Evolutionary conservation across 139 green algal genomes (phyloP).

Genomic region (Eudorina sp.): DNA sequence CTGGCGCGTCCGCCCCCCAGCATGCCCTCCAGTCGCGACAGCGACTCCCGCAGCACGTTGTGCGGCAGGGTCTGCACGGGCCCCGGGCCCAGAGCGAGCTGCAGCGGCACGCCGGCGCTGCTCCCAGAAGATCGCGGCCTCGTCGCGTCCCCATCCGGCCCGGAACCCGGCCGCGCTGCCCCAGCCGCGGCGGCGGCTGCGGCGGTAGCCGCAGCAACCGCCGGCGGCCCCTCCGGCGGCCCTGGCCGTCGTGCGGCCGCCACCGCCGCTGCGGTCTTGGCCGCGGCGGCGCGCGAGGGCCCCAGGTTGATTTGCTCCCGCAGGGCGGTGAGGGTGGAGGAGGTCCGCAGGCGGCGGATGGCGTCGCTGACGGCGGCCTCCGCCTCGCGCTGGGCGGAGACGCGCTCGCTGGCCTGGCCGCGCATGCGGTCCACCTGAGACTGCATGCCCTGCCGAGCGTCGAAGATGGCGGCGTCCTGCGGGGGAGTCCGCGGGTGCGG

Average conservation of each 20-base stretch:
- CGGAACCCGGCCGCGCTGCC: not conserved
- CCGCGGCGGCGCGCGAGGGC: not conserved
- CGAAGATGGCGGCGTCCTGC: slow-evolving; percentile 41
- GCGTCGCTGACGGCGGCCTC: slow-evolving; percentile 11
- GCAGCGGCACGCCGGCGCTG: not conserved
- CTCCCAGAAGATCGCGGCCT: not conserved
- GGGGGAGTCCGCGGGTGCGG: no score
- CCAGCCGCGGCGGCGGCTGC: not conserved
- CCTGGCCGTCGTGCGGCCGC: not conserved
- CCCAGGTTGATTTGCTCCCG: slow-evolving; percentile 26
- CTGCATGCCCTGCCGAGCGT: slow-evolving; percentile 25
- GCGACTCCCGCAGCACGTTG: slow-evolving; percentile 13
- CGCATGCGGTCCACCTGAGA: slow-evolving; percentile 22
- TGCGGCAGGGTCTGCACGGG: slow-evolving; percentile 36
- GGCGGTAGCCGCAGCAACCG: not conserved
- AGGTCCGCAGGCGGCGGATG: slow-evolving; percentile 34
- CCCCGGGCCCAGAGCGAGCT: slow-evolving; percentile 6
- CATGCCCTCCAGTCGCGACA: slow-evolving; percentile 41
- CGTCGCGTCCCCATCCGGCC: not conserved
- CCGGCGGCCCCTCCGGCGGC: not conserved
- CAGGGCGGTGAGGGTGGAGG: slow-evolving; percentile 17
- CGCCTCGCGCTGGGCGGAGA: slow-evolving; percentile 34
- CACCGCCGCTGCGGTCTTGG: not conserved
- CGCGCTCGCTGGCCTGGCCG: slow-evolving; percentile 6
- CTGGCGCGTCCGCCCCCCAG: not conserved